Base-by-base conservation (phyloP, 2,329 filamentous ascomycete species). In the Phialophora macrospora region DNA sequence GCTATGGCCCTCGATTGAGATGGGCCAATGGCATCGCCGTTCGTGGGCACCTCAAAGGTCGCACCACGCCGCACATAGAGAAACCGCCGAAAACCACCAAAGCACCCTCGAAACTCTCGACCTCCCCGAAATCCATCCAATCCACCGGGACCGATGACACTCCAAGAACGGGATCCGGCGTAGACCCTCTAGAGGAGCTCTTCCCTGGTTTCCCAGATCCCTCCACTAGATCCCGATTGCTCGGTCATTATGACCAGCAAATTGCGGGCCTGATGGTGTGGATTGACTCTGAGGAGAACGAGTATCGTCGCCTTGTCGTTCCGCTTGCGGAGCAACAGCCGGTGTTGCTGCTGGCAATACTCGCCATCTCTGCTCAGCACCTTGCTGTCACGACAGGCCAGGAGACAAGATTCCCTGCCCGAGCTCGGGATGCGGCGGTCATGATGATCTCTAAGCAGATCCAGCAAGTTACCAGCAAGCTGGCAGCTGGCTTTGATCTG, bases 141-240 rank as follows among this genome's bases (percentile, higher is more conserved):
- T 65, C 64, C 3, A 11, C 59, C 11, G 59, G 62, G 17, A 63
- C 41, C 14, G 56, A 65, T 34, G 64, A 28, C 34, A 54, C 30
- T 12, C 14, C 48, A 20, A 32, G 32, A 20, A 30, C 57, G n/a
- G 12, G 48, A 12, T 59, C 62, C 12, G 17, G 57, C 28, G 30
- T 55, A 34, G 67, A 64, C 49, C 64, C 64, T 7, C 46, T 69
- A 11, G 64, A 66, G 20, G 60, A 38, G 49, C 22, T 61, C 17
- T 66, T 69, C 30, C 67, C 67, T 3, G 67, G 52, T 4, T 60
- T 98, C 97, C 80, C 83, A 97, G 76, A 82, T 87, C 72, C 88
- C 86, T 74, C 84, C 97, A 51, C 88, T 89, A 1, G 86, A 87
- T 62, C 97, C 93, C 75, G 94, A 97, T 76, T 83, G 81, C 24